A percentile compares a stretch with the other conserved stretches of the same genome.
Evolutionary conservation across 2,329 filamentous ascomycete genomes (phyloP).

Genomic region (Neonectria punicea): DNA sequence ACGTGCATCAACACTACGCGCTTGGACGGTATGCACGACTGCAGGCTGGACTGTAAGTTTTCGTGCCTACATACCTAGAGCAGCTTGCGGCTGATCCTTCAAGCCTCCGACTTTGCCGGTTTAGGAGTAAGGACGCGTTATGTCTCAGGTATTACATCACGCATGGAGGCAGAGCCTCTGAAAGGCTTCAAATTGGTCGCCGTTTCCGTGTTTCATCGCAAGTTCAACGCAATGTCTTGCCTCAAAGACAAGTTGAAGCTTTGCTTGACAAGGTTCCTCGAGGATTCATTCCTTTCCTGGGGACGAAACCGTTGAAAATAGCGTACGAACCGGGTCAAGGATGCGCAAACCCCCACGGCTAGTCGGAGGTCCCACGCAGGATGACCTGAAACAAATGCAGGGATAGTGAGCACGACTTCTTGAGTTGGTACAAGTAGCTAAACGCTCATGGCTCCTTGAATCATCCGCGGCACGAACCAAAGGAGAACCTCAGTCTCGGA

Average conservation of each 20-base stretch:
- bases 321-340: constrained; percentile 29
- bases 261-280: neutral
- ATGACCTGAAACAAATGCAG: constrained; percentile 43
- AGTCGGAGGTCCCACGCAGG: constrained; percentile 33
- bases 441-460: constrained; percentile 16
- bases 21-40: constrained; percentile 6
- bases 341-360: constrained; percentile 31
- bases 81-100: neutral
- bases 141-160: constrained; percentile 13
- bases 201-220: constrained; percentile 9
- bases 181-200: neutral
- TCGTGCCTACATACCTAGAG: neutral
- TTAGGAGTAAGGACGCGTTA: constrained; percentile 9
- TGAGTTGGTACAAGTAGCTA: constrained; percentile 29
- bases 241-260: constrained; percentile 1
- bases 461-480: constrained; percentile 19
- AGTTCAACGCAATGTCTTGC: neutral
- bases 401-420: constrained; percentile 34
- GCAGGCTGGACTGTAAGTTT: neutral
- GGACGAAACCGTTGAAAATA: constrained; percentile 22
- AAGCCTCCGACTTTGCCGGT: constrained; percentile 10
- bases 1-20: neutral
- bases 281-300: constrained; percentile 14
- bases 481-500: constrained; percentile 16
- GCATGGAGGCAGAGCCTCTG: constrained; percentile 6